Evolutionary conservation across 352 stramenopile species (phyloP).

Genomic region (Globisporangium nagaii): DNA sequence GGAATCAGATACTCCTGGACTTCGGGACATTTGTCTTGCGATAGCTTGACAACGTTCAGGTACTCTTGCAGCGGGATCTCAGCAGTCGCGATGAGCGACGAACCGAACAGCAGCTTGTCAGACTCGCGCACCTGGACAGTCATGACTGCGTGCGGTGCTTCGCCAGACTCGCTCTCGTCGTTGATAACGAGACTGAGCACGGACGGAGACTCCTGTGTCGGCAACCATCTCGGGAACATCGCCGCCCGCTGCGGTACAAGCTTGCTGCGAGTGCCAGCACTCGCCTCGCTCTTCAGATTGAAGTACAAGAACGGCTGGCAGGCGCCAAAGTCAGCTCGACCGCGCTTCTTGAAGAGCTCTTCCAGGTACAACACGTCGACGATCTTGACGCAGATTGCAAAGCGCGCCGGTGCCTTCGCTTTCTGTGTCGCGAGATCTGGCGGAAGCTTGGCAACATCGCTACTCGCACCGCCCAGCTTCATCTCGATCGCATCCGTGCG

Average conservation of each 20-base stretch:
- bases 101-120: slow-evolving; percentile 68
- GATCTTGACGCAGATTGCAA: slow-evolving; percentile 36
- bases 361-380: slow-evolving; percentile 48
- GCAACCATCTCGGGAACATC: slow-evolving; percentile 63
- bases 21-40: slow-evolving; percentile 13
- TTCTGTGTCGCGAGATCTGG: not conserved
- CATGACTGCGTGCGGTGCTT: slow-evolving; percentile 17
- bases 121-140: slow-evolving; percentile 65
- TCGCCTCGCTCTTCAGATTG: slow-evolving; percentile 20
- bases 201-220: slow-evolving; percentile 21
- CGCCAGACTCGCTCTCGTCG: slow-evolving; percentile 5
- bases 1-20: slow-evolving; percentile 49
- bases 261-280: slow-evolving; percentile 29
- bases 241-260: slow-evolving; percentile 35
- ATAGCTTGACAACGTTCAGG: slow-evolving; percentile 25
- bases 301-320: slow-evolving; percentile 49
- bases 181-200: slow-evolving; percentile 33
- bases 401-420: not conserved
- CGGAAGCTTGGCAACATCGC: not conserved
- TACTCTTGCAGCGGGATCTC: slow-evolving; percentile 48
- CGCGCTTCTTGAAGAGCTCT: slow-evolving; percentile 42
- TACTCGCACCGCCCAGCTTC: not conserved
- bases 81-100: slow-evolving; percentile 46
- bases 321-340: slow-evolving; percentile 36
- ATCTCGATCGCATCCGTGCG: not conserved